Conservation (phyloP, 2,329 filamentous ascomycete species). For the Purpureocillium lavendulum region DNA sequence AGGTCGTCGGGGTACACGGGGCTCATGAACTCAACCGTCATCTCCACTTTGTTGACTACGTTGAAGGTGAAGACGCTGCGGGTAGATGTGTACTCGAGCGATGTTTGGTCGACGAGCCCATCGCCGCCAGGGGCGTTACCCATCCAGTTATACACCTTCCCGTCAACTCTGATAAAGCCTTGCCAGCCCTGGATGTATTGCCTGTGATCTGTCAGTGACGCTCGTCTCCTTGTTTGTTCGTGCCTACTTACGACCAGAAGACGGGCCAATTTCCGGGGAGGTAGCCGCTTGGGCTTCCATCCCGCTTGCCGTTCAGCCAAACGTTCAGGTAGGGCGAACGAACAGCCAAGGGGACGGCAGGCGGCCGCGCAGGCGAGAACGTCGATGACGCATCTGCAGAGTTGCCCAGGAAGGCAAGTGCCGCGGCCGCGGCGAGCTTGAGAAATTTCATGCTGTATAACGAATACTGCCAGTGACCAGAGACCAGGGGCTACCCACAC, state of each 20-base stretch:
- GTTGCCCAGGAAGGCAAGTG: conserved; percentile 9
- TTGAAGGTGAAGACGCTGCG: conserved; percentile 62
- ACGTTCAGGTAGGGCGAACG: conserved; percentile 67
- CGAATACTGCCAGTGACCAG: too few relatives aligned
- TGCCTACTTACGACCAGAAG: conserved; percentile 55
- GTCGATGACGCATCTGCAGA: conserved; percentile 31
- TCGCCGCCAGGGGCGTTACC: conserved; percentile 42
- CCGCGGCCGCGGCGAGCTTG: conserved; percentile 10
- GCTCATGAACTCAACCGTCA: conserved; percentile 64
- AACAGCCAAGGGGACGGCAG: conserved; percentile 64
- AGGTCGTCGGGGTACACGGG: conserved; percentile 61
- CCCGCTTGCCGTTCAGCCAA: conserved; percentile 55
- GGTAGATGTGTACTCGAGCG: conserved; percentile 64
- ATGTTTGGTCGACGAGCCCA: conserved; percentile 46
- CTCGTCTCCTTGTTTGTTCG: not conserved
- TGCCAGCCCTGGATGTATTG: conserved; percentile 50
- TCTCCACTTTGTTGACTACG: conserved; percentile 48
- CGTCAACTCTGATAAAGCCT: conserved; percentile 62
- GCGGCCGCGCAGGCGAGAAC: conserved; percentile 57
- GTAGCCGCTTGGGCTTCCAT: conserved; percentile 56
- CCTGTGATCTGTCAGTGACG: conserved; percentile 27
- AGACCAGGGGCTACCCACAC: too few relatives aligned
- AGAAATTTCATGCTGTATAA: conserved; percentile 10
- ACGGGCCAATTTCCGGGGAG: conserved; percentile 61
- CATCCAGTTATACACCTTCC: conserved; percentile 58